Evolutionary conservation across 2,329 filamentous ascomycete species (phyloP).

Genomic region (Pleomassaria siparia): DNA sequence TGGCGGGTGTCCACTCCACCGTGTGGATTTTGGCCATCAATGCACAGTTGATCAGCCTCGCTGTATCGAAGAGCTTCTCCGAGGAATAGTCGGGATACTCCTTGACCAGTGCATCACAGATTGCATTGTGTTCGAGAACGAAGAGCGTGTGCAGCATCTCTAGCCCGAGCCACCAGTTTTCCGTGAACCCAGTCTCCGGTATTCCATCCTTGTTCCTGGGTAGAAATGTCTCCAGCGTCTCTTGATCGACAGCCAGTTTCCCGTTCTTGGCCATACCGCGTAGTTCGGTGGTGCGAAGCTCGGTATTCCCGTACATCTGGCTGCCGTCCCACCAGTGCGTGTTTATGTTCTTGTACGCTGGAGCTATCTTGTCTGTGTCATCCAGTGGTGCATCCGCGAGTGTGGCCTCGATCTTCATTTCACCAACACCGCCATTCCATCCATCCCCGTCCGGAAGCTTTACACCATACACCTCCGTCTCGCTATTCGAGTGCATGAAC

Average conservation of each 20-base stretch:
- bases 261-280: conserved; percentile 41
- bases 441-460: conserved; percentile 38
- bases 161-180: conserved; percentile 53
- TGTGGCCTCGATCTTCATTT: conserved; percentile 44
- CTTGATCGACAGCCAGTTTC: conserved; percentile 42
- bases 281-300: conserved; percentile 41
- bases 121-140: conserved; percentile 50
- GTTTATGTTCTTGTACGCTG: conserved; percentile 48
- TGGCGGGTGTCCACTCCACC: conserved; percentile 53
- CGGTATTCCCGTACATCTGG: conserved; percentile 50
- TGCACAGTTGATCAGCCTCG: conserved; percentile 49
- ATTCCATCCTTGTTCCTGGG: conserved; percentile 44
- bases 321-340: conserved; percentile 53
- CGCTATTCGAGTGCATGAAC: conserved; percentile 24
- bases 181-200: conserved; percentile 46
- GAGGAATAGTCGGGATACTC: conserved; percentile 42
- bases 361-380: conserved; percentile 39
- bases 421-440: conserved; percentile 29
- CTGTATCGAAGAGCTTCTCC: conserved; percentile 50
- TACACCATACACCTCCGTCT: conserved; percentile 35
- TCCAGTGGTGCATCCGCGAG: conserved; percentile 40
- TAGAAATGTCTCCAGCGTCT: conserved; percentile 40
- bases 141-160: conserved; percentile 52
- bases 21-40: conserved; percentile 56
- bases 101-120: conserved; percentile 44